Evolutionary conservation across 306 rosid genomes (phyloP).

Genomic region (Erythrophleum fordii): DNA sequence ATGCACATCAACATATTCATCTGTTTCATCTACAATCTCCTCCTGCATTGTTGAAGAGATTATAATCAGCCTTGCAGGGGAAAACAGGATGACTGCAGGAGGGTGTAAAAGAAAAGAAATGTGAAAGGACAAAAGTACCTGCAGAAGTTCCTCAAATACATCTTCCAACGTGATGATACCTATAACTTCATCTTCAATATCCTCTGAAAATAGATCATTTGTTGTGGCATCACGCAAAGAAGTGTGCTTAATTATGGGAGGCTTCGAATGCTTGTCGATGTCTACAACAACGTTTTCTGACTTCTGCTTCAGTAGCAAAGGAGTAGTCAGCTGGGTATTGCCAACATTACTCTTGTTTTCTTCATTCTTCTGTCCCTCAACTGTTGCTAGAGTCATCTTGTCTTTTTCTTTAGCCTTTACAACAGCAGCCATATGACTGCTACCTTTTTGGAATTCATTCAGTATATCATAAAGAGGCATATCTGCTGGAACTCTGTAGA

Average conservation of each 20-base stretch:
- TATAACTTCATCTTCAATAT: conserved; percentile 87
- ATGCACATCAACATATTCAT: conserved; percentile 97
- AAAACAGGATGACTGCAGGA: conserved; percentile 1
- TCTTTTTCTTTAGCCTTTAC: conserved; percentile 69
- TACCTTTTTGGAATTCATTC: conserved; percentile 97
- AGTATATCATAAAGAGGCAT: conserved; percentile 98
- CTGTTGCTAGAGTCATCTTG: conserved; percentile 51
- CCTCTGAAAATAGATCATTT: conserved; percentile 56
- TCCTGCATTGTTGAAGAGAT: conserved; percentile 59
- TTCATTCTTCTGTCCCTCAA: conserved; percentile 59
- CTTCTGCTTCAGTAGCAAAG: conserved; percentile 65
- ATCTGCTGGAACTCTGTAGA: conserved; percentile 91
- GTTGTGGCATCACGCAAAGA: conserved; percentile 46
- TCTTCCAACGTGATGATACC: conserved; percentile 98
- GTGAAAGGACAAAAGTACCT: conserved; percentile 55
- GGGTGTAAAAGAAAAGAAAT: background rate
- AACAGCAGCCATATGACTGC: conserved; percentile 99
- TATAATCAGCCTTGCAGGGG: background rate
- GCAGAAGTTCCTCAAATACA: conserved; percentile 98
- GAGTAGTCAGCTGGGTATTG: conserved; percentile 66
- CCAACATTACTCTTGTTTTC: conserved; percentile 39
- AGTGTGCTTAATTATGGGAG: conserved; percentile 44
- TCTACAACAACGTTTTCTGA: conserved; percentile 69
- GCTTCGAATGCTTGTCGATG: conserved; percentile 65
- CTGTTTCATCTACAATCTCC: conserved; percentile 99